Conservation (phyloP, 148 eudicot genomes). For the Dysphania ambrosioides region DNA sequence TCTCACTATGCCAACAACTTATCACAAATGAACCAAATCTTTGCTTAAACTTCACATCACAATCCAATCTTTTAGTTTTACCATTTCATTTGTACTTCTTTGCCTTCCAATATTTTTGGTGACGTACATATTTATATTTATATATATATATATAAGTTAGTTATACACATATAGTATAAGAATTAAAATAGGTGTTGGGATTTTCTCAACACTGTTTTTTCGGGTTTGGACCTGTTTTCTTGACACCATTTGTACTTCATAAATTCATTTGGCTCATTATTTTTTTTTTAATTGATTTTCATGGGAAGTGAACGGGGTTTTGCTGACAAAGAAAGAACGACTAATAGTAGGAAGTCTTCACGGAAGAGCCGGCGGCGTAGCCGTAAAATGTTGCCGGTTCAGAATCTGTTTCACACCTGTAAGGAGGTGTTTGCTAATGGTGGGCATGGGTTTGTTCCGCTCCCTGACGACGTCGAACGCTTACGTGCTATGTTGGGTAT, state of each 20-base stretch:
- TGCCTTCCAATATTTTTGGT: not conserved
- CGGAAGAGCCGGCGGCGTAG: slow-evolving; percentile 42
- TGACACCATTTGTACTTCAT: no score
- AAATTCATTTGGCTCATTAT: no score
- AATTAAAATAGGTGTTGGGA: no score
- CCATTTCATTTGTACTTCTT: not conserved
- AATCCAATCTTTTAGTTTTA: slow-evolving; percentile 1
- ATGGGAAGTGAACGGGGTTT: slow-evolving; percentile 50
- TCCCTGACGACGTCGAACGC: slow-evolving; percentile 40
- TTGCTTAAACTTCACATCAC: slow-evolving; percentile 7
- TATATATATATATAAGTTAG: no score
- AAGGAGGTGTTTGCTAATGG: slow-evolving; percentile 59
- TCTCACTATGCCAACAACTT: not conserved
- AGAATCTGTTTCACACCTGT: slow-evolving; percentile 55
- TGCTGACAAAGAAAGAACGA: slow-evolving; percentile 26
- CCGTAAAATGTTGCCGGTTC: slow-evolving; percentile 40
- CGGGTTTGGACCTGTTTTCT: no score
- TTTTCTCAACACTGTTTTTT: slow-evolving; percentile 1
- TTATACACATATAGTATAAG: no score
- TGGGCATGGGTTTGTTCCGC: slow-evolving; percentile 58
- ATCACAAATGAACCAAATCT: not conserved
- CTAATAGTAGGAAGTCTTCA: slow-evolving; percentile 21
- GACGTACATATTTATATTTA: no score
- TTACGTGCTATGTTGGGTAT: slow-evolving; percentile 64
- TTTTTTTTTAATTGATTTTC: not conserved